Percentiles rank a stretch among this genome's conserved stretches.
phyloP scores from a whole-genome alignment of 495 filamentous ascomycete species.

The Penicillium angulare region DNA sequence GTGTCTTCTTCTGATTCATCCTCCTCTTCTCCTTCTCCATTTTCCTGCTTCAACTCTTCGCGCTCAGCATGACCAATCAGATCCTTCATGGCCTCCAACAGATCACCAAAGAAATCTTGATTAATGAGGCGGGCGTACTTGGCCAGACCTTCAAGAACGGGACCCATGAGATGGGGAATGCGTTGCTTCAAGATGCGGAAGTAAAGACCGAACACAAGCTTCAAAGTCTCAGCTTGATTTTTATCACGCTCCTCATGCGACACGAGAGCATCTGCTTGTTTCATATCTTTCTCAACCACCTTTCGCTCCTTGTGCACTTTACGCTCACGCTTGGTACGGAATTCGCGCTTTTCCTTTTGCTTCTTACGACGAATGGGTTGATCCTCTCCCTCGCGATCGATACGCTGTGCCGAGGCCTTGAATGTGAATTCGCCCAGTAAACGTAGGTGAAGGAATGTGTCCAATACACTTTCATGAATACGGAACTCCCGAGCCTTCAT shows the following conservation, averaged over 20 bases:
- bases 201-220: conserved; percentile 91
- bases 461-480: conserved; percentile 80
- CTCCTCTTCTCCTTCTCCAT: conserved; percentile 36
- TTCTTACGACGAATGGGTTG: conserved; percentile 53
- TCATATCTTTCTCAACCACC: conserved; percentile 87
- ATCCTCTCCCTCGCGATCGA: conserved; percentile 59
- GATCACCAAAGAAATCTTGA: conserved; percentile 95
- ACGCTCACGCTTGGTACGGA: conserved; percentile 70
- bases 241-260: conserved; percentile 87
- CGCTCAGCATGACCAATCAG: conserved; percentile 69
- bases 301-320: conserved; percentile 81
- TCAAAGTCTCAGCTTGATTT: conserved; percentile 91
- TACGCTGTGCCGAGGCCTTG: conserved; percentile 72
- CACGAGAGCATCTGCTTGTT: conserved; percentile 84
- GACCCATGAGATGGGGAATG: conserved; percentile 77
- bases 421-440: conserved; percentile 81
- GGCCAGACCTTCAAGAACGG: conserved; percentile 87
- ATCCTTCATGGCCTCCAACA: conserved; percentile 91
- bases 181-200: conserved; percentile 89
- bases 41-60: conserved; percentile 46
- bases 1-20: conserved; percentile 40
- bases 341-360: conserved; percentile 69
- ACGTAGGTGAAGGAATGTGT: conserved; percentile 87
- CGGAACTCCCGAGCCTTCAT: conserved; percentile 81
- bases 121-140: conserved; percentile 95